Conservation (phyloP, 2,329 filamentous ascomycete genomes). For the Colletotrichum coccodes region DNA sequence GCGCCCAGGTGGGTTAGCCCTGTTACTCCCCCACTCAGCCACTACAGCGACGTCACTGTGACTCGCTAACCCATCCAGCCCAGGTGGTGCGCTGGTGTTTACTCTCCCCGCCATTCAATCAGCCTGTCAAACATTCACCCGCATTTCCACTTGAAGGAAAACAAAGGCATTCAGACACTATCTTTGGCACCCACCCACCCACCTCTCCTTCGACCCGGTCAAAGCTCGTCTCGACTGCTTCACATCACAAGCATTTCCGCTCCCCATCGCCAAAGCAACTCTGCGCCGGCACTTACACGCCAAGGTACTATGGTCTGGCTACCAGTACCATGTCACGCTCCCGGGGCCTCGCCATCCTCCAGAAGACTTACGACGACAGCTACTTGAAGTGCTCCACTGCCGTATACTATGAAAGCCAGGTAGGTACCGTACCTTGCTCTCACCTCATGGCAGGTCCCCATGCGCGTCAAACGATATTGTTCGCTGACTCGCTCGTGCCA, state of each 20-base stretch:
- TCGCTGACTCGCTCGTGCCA: conserved; percentile 11
- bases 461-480: conserved; percentile 14
- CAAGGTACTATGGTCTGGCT: conserved; percentile 26
- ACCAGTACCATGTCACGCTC: conserved; percentile 60
- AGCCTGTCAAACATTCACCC: not conserved
- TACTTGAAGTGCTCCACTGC: conserved; percentile 95
- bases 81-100: not conserved
- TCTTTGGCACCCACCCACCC: not conserved
- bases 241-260: not conserved
- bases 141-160: not conserved
- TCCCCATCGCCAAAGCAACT: not conserved
- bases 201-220: not conserved
- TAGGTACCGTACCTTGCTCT: conserved; percentile 48
- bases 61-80: not conserved
- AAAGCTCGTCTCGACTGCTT: not conserved
- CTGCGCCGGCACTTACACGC: not conserved
- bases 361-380: conserved; percentile 98
- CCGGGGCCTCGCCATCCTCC: conserved; percentile 75
- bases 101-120: not conserved
- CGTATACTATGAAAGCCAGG: conserved; percentile 94
- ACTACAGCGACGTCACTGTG: conserved; percentile 24
- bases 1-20: not conserved
- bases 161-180: conserved; percentile 4
- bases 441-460: not conserved
- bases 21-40: not conserved